Evolutionary conservation across 2,329 filamentous ascomycete species (phyloP).

Genomic region (Clarireedia hainanense): DNA sequence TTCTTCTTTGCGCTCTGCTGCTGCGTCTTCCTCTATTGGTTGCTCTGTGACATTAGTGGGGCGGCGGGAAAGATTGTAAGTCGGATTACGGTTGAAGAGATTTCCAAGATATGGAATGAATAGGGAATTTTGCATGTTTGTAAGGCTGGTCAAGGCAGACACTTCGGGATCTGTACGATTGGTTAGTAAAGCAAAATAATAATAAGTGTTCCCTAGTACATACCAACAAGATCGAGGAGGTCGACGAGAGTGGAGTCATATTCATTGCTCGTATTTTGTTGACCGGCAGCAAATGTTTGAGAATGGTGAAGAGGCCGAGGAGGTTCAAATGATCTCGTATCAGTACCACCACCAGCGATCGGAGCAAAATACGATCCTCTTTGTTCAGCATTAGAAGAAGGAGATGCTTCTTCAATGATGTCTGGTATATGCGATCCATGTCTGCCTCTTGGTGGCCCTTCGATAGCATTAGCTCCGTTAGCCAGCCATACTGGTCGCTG

Average conservation of each 20-base stretch:
- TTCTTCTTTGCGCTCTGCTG: conserved; percentile 7
- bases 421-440: conserved; percentile 5
- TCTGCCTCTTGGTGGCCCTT: conserved; percentile 1
- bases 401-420: conserved; percentile 4
- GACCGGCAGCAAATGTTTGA: neutral
- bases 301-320: neutral
- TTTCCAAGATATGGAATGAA: conserved; percentile 76
- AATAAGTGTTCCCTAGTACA: neutral
- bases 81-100: conserved; percentile 68
- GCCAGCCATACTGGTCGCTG: conserved; percentile 1
- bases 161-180: conserved; percentile 36
- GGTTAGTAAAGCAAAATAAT: conserved; percentile 7
- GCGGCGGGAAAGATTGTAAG: conserved; percentile 56
- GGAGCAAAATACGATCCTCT: neutral
- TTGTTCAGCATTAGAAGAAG: neutral
- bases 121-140: conserved; percentile 83
- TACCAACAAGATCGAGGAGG: conserved; percentile 60
- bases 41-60: conserved; percentile 22
- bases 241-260: conserved; percentile 59
- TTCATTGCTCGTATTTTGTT: conserved; percentile 25
- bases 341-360: neutral
- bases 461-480: neutral
- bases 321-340: neutral
- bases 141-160: conserved; percentile 72
- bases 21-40: conserved; percentile 7